Percentiles rank a stretch among this genome's conserved stretches.
These are phyloP conservation scores for Ustilago nuda DNA, from an alignment of 1,284 basidiomycete species.

Conservation along the genomic window DNA sequence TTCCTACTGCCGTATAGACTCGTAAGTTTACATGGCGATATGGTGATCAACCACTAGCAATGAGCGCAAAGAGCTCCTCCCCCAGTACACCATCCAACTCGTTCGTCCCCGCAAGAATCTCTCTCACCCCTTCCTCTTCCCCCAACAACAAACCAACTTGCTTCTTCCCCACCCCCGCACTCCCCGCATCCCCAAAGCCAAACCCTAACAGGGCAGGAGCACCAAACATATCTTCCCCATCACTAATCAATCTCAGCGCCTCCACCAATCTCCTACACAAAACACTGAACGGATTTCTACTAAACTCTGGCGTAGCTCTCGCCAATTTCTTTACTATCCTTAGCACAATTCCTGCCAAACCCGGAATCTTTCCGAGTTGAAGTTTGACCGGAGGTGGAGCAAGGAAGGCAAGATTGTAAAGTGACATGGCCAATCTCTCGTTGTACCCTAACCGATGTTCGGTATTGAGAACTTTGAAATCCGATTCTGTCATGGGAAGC, in stretches of 20 bases:
- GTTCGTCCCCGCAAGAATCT: constrained; percentile 35
- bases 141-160: constrained; percentile 41
- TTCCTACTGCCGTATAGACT: not conserved
- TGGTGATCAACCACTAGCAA: constrained; percentile 23
- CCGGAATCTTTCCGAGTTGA: constrained; percentile 74
- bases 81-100: constrained; percentile 39
- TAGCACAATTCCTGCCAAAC: constrained; percentile 69
- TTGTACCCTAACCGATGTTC: constrained; percentile 80
- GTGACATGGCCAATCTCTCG: constrained; percentile 81
- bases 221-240: constrained; percentile 80
- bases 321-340: constrained; percentile 70
- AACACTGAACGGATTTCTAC: constrained; percentile 74
- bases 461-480: constrained; percentile 79
- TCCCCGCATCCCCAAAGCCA: constrained; percentile 27
- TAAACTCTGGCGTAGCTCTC: constrained; percentile 73
- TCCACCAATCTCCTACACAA: constrained; percentile 83
- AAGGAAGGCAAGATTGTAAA: constrained; percentile 88
- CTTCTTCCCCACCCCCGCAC: constrained; percentile 16
- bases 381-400: constrained; percentile 80
- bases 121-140: constrained; percentile 50
- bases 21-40: no score
- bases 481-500: constrained; percentile 81
- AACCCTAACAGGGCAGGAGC: constrained; percentile 70
- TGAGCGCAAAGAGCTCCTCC: constrained; percentile 43
- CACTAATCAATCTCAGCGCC: constrained; percentile 85